Conservation (phyloP, 371 early-diverging fungal species). For the Mortierella sp. region DNA sequence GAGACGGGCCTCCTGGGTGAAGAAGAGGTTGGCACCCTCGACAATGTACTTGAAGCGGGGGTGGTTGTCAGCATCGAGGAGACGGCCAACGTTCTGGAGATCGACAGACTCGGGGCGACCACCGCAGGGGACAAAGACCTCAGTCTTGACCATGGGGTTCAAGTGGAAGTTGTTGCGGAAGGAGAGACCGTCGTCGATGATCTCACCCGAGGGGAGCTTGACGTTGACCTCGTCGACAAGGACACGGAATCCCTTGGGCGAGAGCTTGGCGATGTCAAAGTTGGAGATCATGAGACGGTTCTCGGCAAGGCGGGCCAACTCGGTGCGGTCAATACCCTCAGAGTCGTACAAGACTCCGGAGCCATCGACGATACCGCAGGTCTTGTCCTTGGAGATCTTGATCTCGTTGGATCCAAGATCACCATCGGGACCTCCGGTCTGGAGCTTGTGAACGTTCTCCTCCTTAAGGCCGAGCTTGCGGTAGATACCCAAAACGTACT, state of each 20-base stretch:
- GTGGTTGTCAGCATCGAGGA: conserved; percentile 84
- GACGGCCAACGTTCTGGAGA: conserved; percentile 87
- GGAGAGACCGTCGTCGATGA: conserved; percentile 90
- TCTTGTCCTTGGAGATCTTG: conserved; percentile 97
- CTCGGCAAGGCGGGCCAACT: conserved; percentile 87
- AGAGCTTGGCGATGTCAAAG: conserved; percentile 89
- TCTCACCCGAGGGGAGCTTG: conserved; percentile 86
- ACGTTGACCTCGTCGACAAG: conserved; percentile 94
- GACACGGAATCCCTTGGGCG: conserved; percentile 91
- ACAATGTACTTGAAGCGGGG: conserved; percentile 98
- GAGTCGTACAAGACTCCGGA: conserved; percentile 96
- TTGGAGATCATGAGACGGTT: conserved; percentile 88
- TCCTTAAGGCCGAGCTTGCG: conserved; percentile 90
- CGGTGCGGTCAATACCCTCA: conserved; percentile 90
- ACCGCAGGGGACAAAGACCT: conserved; percentile 98
- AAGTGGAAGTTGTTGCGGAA: conserved; percentile 98
- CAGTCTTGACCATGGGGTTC: conserved; percentile 83
- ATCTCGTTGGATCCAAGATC: conserved; percentile 99
- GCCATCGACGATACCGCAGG: conserved; percentile 96
- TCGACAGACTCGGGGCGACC: conserved; percentile 98
- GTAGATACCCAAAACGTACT: conserved; percentile 97
- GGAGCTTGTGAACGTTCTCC: conserved; percentile 86
- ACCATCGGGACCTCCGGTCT: conserved; percentile 99
- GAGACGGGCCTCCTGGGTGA: conserved; percentile 98
- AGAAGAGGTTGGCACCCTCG: conserved; percentile 99